Percentiles rank a stretch among this genome's conserved stretches.
Evolutionary conservation across 164 flowering plant species (phyloP).

Genomic region (Tetrastigma voinierianum): DNA sequence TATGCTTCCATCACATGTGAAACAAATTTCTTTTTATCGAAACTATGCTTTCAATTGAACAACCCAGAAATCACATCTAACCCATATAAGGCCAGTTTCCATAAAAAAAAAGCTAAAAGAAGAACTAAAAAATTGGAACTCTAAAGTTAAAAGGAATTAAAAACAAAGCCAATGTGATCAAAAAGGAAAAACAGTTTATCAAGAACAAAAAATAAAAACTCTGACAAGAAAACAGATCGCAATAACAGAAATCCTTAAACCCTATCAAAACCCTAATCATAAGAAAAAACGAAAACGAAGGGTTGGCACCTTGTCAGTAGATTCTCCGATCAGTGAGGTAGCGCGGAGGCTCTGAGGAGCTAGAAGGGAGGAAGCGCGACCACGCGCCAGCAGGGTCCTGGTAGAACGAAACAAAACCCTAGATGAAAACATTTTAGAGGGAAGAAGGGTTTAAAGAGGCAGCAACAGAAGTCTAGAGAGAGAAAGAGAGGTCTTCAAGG

Average conservation of each 20-base stretch:
- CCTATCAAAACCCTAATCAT: constrained; percentile 31
- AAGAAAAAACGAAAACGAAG: background rate
- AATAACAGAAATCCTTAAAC: constrained; percentile 22
- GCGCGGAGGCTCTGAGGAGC: constrained; percentile 10
- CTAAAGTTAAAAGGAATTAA: too few species aligned
- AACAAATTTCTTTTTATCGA: too few species aligned
- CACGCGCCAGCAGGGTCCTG: constrained; percentile 23
- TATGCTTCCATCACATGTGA: background rate
- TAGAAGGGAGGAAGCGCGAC: constrained; percentile 18
- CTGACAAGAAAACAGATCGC: background rate
- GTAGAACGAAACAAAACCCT: constrained; percentile 44
- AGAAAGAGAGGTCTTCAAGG: background rate
- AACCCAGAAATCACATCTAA: too few species aligned
- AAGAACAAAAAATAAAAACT: too few species aligned
- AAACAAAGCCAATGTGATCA: too few species aligned
- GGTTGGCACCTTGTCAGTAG: constrained; percentile 21
- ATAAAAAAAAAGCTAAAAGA: too few species aligned
- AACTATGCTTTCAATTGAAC: too few species aligned
- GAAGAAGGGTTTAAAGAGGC: background rate
- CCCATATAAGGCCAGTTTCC: too few species aligned
- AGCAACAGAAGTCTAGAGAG: background rate
- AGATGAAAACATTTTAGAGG: constrained; percentile 30
- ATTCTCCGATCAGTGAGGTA: background rate
- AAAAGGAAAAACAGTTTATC: too few species aligned
- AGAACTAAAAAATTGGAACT: too few species aligned